Conservation (phyloP, 331 rosid genomes). For the Quercus lobata region DNA sequence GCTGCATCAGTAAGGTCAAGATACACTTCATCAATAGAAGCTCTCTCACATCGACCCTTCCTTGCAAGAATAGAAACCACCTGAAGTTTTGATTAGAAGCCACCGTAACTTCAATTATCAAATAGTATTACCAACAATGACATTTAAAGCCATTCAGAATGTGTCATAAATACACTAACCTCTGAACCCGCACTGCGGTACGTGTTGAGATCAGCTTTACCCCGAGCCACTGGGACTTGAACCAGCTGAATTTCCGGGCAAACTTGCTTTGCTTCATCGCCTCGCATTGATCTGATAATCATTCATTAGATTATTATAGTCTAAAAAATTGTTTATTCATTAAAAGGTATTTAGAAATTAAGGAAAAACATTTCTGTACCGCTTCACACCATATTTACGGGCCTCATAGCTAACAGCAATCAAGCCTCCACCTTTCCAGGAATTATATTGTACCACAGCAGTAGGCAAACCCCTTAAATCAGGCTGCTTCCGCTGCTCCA, state of each 20-base stretch:
- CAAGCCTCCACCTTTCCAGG: conserved; percentile 88
- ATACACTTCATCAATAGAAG: conserved; percentile 95
- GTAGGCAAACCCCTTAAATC: conserved; percentile 70
- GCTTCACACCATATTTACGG: conserved; percentile 77
- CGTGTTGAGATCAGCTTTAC: conserved; percentile 84
- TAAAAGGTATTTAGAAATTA: background rate
- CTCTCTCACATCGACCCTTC: conserved; percentile 97
- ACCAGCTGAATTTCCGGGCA: conserved; percentile 83
- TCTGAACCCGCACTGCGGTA: conserved; percentile 87
- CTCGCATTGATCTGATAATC: conserved; percentile 82
- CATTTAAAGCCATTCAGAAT: background rate
- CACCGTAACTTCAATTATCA: background rate
- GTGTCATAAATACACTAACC: conserved; percentile 29
- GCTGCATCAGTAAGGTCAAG: conserved; percentile 93
- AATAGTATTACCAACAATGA: background rate
- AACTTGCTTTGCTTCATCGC: conserved; percentile 79
- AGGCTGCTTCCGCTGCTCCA: conserved; percentile 89
- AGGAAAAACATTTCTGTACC: conserved; percentile 31
- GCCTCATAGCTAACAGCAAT: conserved; percentile 99
- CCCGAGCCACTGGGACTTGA: conserved; percentile 89
- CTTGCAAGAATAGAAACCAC: conserved; percentile 76
- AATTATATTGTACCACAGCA: conserved; percentile 89
- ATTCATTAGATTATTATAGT: background rate
- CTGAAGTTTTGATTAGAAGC: conserved; percentile 30
- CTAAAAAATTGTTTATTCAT: background rate